Base-by-base conservation (phyloP, 768 basidiomycete genomes). In the Mrakia gelida region DNA sequence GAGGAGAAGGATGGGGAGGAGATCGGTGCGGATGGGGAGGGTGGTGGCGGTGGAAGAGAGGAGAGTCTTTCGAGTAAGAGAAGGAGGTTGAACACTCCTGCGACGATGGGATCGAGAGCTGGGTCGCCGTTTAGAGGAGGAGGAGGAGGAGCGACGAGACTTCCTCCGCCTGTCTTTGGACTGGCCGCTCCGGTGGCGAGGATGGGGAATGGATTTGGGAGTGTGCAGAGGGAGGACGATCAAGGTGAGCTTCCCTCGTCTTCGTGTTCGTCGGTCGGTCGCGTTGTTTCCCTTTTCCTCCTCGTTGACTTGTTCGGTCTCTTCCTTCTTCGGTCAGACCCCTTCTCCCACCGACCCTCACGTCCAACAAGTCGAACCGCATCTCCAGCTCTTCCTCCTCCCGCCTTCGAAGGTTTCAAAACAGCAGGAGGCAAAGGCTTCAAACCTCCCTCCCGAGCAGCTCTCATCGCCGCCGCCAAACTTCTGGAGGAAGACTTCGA, bases 351-450 rank as follows among this genome's bases (percentile, higher is more conserved):
- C 23, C 18, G 67, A 23, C 34, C 10, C 67, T 70, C 67, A 1
- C 67, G 67, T 13, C 67, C 67, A 21, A 34, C 67, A 43, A 70
- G 67, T 43, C 67, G 67, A 41, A 56, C 54, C 3, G 1, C 54
- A 7, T 62, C 73, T 4, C 61, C 54, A 41, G 73, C 54, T 61
- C 34, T 16, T 18, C 49, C 52, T 28, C 54, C 28, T 3, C 38
- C 49, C 4, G 54, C 73, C 28, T 73, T 73, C 34, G 54, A 59
- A n/a, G 54, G 49, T 7, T 76, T 76, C 52, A 41, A 70, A 41
- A 76, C 75, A 18, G 75, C 68, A 23, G 49, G 75, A 23, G 75
- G 75, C 26, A 76, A 68, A 45, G 49, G 45, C 10, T 70, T 76
- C 56, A 59, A 49, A 8, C 68, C 75, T 28, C 75, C 75, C 0